These are phyloP conservation scores for Annulohypoxylon stygium DNA, from an alignment of 495 filamentous ascomycete genomes.

Conservation along the genomic window DNA sequence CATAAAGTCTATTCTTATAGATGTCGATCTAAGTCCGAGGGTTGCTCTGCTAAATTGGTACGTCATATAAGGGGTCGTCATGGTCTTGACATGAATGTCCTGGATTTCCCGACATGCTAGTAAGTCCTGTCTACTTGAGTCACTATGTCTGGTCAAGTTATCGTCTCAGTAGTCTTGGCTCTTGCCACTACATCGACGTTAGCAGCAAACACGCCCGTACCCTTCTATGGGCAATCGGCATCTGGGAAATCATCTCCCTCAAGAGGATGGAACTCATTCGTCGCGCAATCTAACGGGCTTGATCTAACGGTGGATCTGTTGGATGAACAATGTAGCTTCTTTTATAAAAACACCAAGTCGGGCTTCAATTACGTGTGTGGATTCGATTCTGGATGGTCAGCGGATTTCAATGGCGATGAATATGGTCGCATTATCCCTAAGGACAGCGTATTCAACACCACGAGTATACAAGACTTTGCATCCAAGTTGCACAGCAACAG, in stretches of 20 bases:
- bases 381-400: constrained; percentile 51
- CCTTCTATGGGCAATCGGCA: constrained; percentile 1
- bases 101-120: not conserved
- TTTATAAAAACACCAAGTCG: constrained; percentile 29
- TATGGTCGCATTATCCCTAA: constrained; percentile 49
- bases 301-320: constrained; percentile 41
- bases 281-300: constrained; percentile 42
- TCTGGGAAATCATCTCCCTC: constrained; percentile 21
- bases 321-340: constrained; percentile 24
- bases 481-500: constrained; percentile 44
- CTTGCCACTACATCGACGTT: not conserved
- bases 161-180: not conserved
- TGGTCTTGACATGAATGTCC: not conserved
- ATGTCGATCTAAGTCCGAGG: not conserved
- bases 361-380: constrained; percentile 41
- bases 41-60: not conserved
- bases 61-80: not conserved
- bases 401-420: constrained; percentile 43
- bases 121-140: not conserved
- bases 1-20: not conserved
- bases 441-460: constrained; percentile 42
- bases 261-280: constrained; percentile 47
- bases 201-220: not conserved
- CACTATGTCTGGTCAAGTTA: not conserved
- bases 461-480: constrained; percentile 26